Evolutionary conservation across 768 basidiomycete species (phyloP), one percentile per base, ranked within the genome.

Genomic region (Rhizopogon vulgaris): DNA sequence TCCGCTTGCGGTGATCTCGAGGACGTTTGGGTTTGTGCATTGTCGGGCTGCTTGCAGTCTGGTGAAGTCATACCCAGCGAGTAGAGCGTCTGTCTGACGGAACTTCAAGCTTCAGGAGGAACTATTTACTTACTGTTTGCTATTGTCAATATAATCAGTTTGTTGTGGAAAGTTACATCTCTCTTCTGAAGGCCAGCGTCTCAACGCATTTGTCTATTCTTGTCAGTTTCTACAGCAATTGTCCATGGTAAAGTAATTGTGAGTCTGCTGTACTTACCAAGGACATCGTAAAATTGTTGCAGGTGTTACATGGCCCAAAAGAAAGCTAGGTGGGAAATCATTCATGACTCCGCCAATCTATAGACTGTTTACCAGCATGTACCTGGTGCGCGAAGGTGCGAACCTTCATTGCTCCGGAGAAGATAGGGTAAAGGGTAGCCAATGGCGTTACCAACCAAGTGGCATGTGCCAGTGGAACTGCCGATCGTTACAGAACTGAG

Each of bases 41-140:
- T 8, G 55, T 51, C 41, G 69, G 52, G 60, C 59, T 69, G 63
- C 54, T 54, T 55, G 64, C 63, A 60, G 65, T 48, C 43, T 11
- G 25, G 58, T 42, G 54, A 48, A 49, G 52, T 28, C 53, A 41
- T 64, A 67, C 65, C 68, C 79, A 78, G 69, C 77, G 79, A 75
- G 78, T 68, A 25, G 76, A 75, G 78, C 69, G 78, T 78, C 66
- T 76, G 79, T 80, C 78, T 80, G 79, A 80, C 79, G 79, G 78
- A 77, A 41, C 22, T 17, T 14, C 10, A n/a, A 77, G 27, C 22
- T 17, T 14, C 10, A n/a, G 2, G 17, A 48, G 17, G 11, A 18
- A 9, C 7, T 2, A 3, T 18, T 43, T 25, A 14, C 4, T 32
- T 17, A 12, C 11, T 34, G 32, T 12, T 22, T 2, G 32, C 3